Conservation (phyloP, 495 filamentous ascomycete species). For the Aspergillus ellipticus region DNA sequence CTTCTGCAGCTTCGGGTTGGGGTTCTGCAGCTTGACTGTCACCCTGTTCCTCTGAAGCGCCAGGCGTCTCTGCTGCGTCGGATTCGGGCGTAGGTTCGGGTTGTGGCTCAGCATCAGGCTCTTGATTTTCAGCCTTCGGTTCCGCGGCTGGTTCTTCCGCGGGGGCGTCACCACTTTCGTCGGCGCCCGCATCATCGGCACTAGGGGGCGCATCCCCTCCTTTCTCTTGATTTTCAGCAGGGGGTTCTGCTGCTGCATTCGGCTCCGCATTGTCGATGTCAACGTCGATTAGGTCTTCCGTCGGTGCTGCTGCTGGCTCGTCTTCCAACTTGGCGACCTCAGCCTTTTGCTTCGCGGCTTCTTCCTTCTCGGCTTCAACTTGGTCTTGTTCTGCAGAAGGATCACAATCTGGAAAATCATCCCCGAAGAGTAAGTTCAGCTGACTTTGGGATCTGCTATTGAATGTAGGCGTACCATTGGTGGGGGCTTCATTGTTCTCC, state of each 20-base stretch:
- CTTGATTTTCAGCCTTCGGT: neutral
- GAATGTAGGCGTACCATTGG: constrained; percentile 7
- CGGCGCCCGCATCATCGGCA: neutral
- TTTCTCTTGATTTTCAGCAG: constrained; percentile 13
- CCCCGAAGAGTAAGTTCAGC: constrained; percentile 1
- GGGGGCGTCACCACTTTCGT: neutral
- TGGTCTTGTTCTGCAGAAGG: constrained; percentile 1
- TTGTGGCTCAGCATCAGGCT: neutral
- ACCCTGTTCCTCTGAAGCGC: neutral
- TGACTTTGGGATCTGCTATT: neutral
- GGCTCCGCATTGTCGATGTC: neutral
- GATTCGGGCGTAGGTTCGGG: neutral
- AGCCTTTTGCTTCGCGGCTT: neutral
- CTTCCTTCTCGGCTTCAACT: constrained; percentile 1
- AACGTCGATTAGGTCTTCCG: neutral
- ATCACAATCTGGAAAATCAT: neutral
- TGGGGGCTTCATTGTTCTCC: neutral
- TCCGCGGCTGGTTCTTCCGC: neutral
- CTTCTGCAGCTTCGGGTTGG: neutral
- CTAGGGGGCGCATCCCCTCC: constrained; percentile 9
- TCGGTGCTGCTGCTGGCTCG: neutral
- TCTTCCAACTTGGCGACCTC: constrained; percentile 1
- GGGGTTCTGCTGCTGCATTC: neutral
- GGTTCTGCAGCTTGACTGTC: too few species aligned
- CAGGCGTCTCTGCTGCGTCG: neutral